Evolutionary conservation across 169 alveolate species (phyloP).

Genomic region (Plasmodium fragile): DNA sequence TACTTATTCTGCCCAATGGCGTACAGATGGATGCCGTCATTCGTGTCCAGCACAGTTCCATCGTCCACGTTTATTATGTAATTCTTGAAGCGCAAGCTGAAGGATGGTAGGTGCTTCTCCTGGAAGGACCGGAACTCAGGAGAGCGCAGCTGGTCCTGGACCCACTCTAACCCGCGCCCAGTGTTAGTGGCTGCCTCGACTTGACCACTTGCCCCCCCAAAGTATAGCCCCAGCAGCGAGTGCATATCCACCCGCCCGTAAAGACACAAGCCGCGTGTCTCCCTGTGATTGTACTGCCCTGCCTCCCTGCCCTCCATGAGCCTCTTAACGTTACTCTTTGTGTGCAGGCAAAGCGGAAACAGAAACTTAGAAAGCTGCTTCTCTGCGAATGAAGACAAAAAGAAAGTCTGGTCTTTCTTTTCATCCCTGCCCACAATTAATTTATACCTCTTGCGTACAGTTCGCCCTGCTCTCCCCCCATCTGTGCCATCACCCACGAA

Average conservation of each 20-base stretch:
- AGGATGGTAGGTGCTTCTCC: not conserved
- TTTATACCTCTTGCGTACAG: not conserved
- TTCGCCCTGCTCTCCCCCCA: not conserved
- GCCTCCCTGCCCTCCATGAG: conserved; percentile 24
- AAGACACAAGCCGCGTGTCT: conserved; percentile 50
- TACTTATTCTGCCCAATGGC: conserved; percentile 67
- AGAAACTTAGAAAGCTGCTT: conserved; percentile 47
- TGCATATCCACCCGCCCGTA: conserved; percentile 65
- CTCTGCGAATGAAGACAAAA: conserved; percentile 45
- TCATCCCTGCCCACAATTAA: conserved; percentile 26
- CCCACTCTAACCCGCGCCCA: not conserved
- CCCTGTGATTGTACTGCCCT: conserved; percentile 14
- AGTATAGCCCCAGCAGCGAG: not conserved
- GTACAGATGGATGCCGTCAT: conserved; percentile 34
- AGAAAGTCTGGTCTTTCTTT: conserved; percentile 66
- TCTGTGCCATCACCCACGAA: not conserved
- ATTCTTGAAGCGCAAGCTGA: conserved; percentile 18
- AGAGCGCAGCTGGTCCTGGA: not conserved
- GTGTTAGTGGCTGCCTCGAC: not conserved
- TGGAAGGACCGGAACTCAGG: conserved; percentile 3
- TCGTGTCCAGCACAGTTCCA: conserved; percentile 26
- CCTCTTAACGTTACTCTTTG: conserved; percentile 12
- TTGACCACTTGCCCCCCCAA: not conserved
- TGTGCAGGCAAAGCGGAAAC: conserved; percentile 26
- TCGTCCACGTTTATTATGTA: conserved; percentile 49